Base-by-base conservation (phyloP, 2,329 filamentous ascomycete genomes). In the Hortaea werneckii region DNA sequence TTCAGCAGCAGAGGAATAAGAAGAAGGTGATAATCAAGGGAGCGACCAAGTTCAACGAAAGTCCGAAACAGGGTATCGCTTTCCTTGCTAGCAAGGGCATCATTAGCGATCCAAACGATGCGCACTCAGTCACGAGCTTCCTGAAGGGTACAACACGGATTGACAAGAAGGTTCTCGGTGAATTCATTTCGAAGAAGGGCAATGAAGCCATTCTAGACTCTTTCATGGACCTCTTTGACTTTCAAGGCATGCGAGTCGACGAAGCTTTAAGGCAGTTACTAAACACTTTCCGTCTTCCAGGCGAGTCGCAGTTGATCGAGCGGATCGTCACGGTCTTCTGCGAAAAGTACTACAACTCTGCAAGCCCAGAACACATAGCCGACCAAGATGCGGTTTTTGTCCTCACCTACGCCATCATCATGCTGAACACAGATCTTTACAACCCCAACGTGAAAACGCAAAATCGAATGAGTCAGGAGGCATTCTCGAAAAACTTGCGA, bases 341-440 rank as follows among this genome's bases (percentile, higher is more conserved):
- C 0, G 85, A 90, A 54, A 87, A 86, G 61, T 98, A 94, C 63
- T 85, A 83, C 63, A 69, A 76, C 6, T 79, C 78, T 48, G 79
- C 77, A 5, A 76, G 79, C 27, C 83, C 85, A 0, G 78, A 84
- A 44, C 84, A 82, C 20, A 81, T 96, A 51, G 84, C 82, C 5
- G 82, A 94, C 59, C 84, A 86, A 56, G 92, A 98, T 63, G 81
- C 88, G 6, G 82, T 92, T 20, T 98, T 86, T 59, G 80, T 98
- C 41, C 72, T 98, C 43, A 90, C 86, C 0, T 98, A 98, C 62
- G 92, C 89, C 34, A 94, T 95, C 58, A 95, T 98, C 64, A 88
- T 98, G 79, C 72, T 98, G 46, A 98, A 98, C 61, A 95, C 90
- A 1, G 92, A 98, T 61, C 85, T 94, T 58, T 92, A 96, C 65